These are phyloP conservation scores for Amylostereum chailletii DNA, from an alignment of 1,284 basidiomycete species.

Conservation along the genomic window DNA sequence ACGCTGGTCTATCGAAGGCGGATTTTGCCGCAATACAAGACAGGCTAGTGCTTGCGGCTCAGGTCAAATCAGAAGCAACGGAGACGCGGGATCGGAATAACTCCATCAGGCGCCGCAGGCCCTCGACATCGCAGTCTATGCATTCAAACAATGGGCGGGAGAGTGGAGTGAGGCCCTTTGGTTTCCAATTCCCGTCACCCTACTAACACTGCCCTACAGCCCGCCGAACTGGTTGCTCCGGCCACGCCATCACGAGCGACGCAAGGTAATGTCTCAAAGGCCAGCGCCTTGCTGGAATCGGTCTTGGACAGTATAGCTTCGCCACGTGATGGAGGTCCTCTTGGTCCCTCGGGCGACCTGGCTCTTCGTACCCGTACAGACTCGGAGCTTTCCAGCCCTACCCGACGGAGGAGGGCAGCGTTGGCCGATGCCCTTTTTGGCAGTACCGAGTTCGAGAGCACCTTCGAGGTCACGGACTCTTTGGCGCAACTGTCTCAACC, in stretches of 20 bases:
- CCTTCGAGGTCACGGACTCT: conserved; percentile 12
- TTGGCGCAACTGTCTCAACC: neutral
- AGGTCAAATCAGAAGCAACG: conserved; percentile 43
- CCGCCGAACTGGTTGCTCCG: conserved; percentile 43
- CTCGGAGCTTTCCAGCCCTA: conserved; percentile 28
- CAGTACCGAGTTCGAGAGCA: conserved; percentile 30
- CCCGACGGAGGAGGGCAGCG: conserved; percentile 54
- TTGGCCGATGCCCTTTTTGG: conserved; percentile 70
- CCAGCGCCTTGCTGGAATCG: conserved; percentile 57
- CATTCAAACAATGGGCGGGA: conserved; percentile 49
- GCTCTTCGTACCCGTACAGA: conserved; percentile 15
- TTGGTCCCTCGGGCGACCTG: conserved; percentile 13
- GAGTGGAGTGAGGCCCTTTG: conserved; percentile 34
- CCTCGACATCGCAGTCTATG: conserved; percentile 74
- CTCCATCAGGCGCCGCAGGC: conserved; percentile 46
- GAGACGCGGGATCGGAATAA: conserved; percentile 27
- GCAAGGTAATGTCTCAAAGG: conserved; percentile 36
- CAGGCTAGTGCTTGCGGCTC: conserved; percentile 52
- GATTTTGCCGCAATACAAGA: conserved; percentile 69
- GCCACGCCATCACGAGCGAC: conserved; percentile 13
- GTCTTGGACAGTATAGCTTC: conserved; percentile 60
- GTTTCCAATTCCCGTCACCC: neutral
- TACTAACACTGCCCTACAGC: conserved; percentile 25
- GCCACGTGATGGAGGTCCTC: conserved; percentile 22
- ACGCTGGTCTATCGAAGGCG: conserved; percentile 55